These are phyloP conservation scores for Psidium guajava DNA, from an alignment of 345 rosid genomes.

Conservation along the genomic window DNA sequence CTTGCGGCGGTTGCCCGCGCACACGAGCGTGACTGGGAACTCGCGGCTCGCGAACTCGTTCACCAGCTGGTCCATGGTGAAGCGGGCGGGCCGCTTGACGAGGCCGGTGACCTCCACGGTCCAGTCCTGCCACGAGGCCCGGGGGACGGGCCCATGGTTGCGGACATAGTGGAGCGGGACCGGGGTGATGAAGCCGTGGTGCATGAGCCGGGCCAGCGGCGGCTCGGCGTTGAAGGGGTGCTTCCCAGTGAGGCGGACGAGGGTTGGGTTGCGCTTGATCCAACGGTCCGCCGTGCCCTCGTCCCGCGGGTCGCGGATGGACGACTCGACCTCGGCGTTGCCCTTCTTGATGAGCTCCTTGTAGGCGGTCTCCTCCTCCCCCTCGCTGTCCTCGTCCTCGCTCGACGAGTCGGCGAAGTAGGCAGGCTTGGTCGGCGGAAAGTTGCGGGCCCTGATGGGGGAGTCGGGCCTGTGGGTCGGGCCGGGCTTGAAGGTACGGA, in stretches of 20 bases:
- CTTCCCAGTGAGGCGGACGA: conserved; percentile 92
- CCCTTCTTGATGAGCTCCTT: conserved; percentile 30
- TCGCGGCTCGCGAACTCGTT: conserved; percentile 56
- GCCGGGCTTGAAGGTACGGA: conserved; percentile 32
- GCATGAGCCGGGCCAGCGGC: conserved; percentile 72
- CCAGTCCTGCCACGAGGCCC: conserved; percentile 62
- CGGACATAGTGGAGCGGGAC: conserved; percentile 92
- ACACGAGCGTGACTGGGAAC: conserved; percentile 67
- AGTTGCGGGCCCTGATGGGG: conserved; percentile 10
- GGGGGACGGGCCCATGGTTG: conserved; percentile 81
- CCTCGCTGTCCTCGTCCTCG: conserved; percentile 37
- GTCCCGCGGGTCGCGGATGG: conserved; percentile 55
- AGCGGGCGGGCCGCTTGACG: conserved; percentile 43
- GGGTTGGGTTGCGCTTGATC: conserved; percentile 66
- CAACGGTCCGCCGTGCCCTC: conserved; percentile 70
- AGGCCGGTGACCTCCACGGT: conserved; percentile 66
- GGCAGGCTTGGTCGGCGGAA: not conserved
- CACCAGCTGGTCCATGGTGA: conserved; percentile 79
- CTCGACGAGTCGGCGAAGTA: conserved; percentile 22
- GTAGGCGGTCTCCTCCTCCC: conserved; percentile 23
- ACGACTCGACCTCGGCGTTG: conserved; percentile 56
- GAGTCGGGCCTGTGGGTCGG: conserved; percentile 29
- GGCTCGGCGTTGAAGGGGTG: conserved; percentile 92
- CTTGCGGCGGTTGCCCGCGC: conserved; percentile 90
- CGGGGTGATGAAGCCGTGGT: conserved; percentile 92